A percentile compares a stretch with the other conserved stretches of the same genome.
These are phyloP conservation scores for Edaphochlamys debaryana DNA, from an alignment of 139 green algal species.

Conservation along the genomic window DNA sequence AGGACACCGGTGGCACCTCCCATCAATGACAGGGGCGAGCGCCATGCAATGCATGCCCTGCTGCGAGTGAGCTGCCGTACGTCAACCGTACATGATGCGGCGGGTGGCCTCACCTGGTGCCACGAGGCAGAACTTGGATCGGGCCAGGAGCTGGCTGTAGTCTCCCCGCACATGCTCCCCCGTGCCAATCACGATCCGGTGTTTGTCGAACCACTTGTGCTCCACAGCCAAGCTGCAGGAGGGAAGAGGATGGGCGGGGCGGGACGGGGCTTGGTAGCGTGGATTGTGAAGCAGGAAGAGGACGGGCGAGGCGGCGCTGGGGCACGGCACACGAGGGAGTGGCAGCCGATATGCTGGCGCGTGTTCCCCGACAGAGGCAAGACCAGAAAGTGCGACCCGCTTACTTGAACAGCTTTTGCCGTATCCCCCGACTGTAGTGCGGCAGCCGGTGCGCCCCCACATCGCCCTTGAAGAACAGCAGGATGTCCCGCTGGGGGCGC, in stretches of 20 bases:
- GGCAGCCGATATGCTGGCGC: neutral
- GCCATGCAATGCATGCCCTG: too few relatives aligned
- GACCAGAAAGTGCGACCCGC: neutral
- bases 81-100: too few relatives aligned
- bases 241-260: neutral
- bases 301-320: neutral
- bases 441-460: constrained; percentile 36
- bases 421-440: constrained; percentile 45
- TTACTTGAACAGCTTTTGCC: constrained; percentile 41
- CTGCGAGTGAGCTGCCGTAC: too few relatives aligned
- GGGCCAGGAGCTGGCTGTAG: constrained; percentile 42
- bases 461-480: constrained; percentile 59
- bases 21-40: too few relatives aligned
- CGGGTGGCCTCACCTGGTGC: constrained; percentile 31
- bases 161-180: constrained; percentile 7
- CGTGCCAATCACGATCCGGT: neutral
- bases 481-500: constrained; percentile 46
- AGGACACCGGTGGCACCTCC: too few relatives aligned
- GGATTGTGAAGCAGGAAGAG: neutral
- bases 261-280: neutral
- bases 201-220: too few relatives aligned
- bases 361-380: neutral
- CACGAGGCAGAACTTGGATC: constrained; percentile 51
- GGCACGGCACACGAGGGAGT: neutral
- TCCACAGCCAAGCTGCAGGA: too few relatives aligned